Conservation (phyloP, 805 yeast species). For the Starmera quercuum region DNA sequence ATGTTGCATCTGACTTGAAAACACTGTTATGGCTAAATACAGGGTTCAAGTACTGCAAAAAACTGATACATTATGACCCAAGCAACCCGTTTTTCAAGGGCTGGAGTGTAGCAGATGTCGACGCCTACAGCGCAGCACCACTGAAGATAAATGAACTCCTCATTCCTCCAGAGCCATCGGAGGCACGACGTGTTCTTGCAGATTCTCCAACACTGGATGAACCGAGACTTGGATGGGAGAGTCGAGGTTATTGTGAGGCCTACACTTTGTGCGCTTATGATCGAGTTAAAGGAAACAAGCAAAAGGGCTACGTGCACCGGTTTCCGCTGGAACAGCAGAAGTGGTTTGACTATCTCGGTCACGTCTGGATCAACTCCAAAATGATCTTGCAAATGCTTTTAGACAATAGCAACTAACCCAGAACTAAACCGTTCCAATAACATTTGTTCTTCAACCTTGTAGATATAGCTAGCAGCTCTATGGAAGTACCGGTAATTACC, state of each 20-base stretch:
- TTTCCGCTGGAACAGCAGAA: slow-evolving; percentile 3
- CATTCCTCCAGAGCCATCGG: slow-evolving; percentile 39
- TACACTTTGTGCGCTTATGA: slow-evolving; percentile 56
- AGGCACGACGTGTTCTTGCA: slow-evolving; percentile 9
- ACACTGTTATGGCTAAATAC: slow-evolving; percentile 48
- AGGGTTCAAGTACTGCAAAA: slow-evolving; percentile 40
- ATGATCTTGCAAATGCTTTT: slow-evolving; percentile 1
- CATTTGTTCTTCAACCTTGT: too few relatives aligned
- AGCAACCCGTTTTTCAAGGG: slow-evolving; percentile 6
- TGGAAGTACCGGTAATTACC: too few relatives aligned
- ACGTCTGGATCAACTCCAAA: slow-evolving; percentile 5
- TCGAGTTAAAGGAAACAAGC: slow-evolving; percentile 26
- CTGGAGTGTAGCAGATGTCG: slow-evolving; percentile 12
- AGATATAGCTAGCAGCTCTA: too few relatives aligned
- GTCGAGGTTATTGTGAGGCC: slow-evolving; percentile 36
- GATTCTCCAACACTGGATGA: slow-evolving; percentile 22
- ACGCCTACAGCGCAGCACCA: slow-evolving; percentile 24
- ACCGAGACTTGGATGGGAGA: slow-evolving; percentile 41
- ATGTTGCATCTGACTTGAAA: slow-evolving; percentile 36
- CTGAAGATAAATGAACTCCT: slow-evolving; percentile 34
- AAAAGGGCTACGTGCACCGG: slow-evolving; percentile 3
- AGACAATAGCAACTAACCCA: too few relatives aligned
- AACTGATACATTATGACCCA: slow-evolving; percentile 14
- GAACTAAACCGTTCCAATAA: too few relatives aligned
- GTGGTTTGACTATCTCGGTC: slow-evolving; percentile 6